These are phyloP conservation scores for Gillenia trifoliata DNA, from an alignment of 306 rosid genomes.

Conservation along the genomic window DNA sequence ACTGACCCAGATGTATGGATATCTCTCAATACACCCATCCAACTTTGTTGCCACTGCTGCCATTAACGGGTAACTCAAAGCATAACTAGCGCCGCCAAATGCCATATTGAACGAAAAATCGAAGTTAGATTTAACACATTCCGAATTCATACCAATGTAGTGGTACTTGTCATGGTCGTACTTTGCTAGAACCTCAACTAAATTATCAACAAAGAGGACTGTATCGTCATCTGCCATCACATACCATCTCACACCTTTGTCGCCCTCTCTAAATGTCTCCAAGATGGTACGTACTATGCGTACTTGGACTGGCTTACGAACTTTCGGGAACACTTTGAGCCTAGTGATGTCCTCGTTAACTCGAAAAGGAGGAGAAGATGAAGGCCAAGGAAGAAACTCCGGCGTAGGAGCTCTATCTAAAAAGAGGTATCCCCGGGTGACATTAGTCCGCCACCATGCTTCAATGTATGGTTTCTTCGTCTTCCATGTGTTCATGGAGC, in stretches of 20 bases:
- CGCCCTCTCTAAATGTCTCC: conserved; percentile 34
- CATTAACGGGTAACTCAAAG: conserved; percentile 42
- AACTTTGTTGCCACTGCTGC: conserved; percentile 14
- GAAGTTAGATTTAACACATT: conserved; percentile 19
- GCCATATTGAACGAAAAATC: conserved; percentile 44
- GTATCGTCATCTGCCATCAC: conserved; percentile 53
- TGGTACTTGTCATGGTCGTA: conserved; percentile 31
- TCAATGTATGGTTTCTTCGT: conserved; percentile 26
- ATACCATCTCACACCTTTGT: conserved; percentile 39
- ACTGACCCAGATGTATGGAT: conserved; percentile 22
- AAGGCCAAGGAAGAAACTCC: conserved; percentile 43
- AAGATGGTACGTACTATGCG: conserved; percentile 26
- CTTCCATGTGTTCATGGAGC: conserved; percentile 44
- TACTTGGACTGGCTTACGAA: conserved; percentile 7
- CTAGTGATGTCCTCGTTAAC: conserved; percentile 26
- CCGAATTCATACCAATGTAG: conserved; percentile 42
- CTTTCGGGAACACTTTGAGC: background rate
- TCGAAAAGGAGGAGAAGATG: conserved; percentile 33
- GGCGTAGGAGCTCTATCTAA: conserved; percentile 29
- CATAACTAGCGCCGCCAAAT: conserved; percentile 48
- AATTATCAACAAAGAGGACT: conserved; percentile 32
- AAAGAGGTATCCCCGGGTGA: conserved; percentile 41
- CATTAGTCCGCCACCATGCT: conserved; percentile 44
- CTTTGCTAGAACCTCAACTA: conserved; percentile 30
- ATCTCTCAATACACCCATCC: conserved; percentile 39